Evolutionary conservation across 75 land plant species (phyloP), one percentile per base, ranked within the genome.

Genomic region (Selaginella tamariscina): DNA sequence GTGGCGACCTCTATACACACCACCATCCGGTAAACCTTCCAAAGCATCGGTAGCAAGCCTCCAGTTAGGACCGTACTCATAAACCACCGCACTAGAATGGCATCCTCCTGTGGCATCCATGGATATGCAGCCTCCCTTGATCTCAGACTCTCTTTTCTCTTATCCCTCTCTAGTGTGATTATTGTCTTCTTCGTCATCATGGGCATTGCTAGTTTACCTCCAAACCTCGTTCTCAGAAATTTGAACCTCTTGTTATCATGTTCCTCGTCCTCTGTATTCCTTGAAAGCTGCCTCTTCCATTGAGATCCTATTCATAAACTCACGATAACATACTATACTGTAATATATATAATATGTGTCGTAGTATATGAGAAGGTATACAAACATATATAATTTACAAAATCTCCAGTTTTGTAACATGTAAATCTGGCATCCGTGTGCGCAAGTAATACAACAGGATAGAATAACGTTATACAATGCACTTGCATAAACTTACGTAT

Each of bases 51-150:
- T 91, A 54, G 79, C 93, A 64, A 95, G 77, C 30, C 64, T 77
- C 99, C 99, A 95, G 32, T 91, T 75, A 18, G 85, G 71, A 22
- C 93, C 86, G 77, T 90, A 95, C 68, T 95, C 92, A 73, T 95
- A 89, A 30, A 95, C 87, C 39, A 84, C 74, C 39, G 99, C 99
- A 78, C 97, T 9, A 95, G 74, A 33, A 84, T 55, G 18, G 92
- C 97, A 80, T 95, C 99, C 71, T 95, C 99, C 20, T 79, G 81
- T 21, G 88, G 68, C 64, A 74, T 75, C 99, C 99, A 95, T 32
- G 75, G 23, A 71, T 86, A 87, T 55, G 99, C 81, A 0, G 80
- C 70, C 80, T n/a, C 83, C 92, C 49, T 56, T 73, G n/a, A 82
- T 77, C 85, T 86, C 33, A 73, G 29, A 31, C 29, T 77, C 1